Evolutionary conservation across 2,329 filamentous ascomycete genomes (phyloP), one percentile per base, ranked within the genome.

Genomic region (Paecilomyces variotii): DNA sequence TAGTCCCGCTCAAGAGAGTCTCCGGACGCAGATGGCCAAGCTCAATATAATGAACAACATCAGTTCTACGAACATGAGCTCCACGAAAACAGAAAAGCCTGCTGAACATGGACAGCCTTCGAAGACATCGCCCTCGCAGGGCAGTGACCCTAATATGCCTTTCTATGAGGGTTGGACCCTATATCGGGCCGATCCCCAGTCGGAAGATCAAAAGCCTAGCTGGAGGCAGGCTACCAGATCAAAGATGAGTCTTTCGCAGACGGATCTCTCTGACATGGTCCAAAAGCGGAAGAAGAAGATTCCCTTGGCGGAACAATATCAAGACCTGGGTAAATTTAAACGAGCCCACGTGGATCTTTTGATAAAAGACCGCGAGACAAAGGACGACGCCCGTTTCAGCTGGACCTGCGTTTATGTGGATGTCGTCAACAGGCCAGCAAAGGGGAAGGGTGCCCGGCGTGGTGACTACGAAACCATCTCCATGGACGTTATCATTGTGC

Each of bases 381-480:
- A 52, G 1, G 60, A 62, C 14, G 68, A 75, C 32, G 63, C 64
- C 14, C 63, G 64, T 3, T 72, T 71, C 14, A 67, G 72, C 59
- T 76, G 74, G 72, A 69, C 62, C n/a, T 73, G 67, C 54, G 72
- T 69, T n/a, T 75, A 74, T 60, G 66, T 72, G 26, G 69, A 72
- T 53, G 69, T 69, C 55, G 65, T 69, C 5, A 62, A 68, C 27
- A 64, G 67, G 52, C 56, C 64, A 0, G 62, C 65, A 51, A 68
- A 68, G 57, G 63, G 69, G 26, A 68, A 68, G 57, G 64, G 67
- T 49, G 59, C 63, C 57, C 63, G 63, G 32, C 65, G 61, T 1
- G 60, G 64, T n/a, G 67, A 70, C 53, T 69, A 69, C 14, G 68
- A 73, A 27, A 72, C 67, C 11, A 58, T 66, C 28, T 69, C 66